These are phyloP conservation scores for Arthrobotrys megalospora DNA, from an alignment of 2,329 filamentous ascomycete species.

Conservation along the genomic window DNA sequence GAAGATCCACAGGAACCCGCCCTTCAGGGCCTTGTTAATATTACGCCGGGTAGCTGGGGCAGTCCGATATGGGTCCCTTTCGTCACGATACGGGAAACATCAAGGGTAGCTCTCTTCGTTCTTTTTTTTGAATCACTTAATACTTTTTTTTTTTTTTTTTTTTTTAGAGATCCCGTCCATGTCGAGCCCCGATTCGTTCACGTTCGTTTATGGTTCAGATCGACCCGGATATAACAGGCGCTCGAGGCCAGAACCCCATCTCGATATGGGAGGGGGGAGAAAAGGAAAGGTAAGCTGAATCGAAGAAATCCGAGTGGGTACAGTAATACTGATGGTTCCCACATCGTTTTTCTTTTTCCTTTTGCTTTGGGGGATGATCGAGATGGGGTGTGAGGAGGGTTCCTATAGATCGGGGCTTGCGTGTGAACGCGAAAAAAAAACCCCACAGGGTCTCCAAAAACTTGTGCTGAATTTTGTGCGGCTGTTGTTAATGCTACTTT, in stretches of 20 bases:
- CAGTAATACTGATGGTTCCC: background rate
- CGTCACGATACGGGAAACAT: conserved; percentile 21
- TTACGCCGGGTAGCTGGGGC: too few species aligned
- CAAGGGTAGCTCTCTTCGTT: background rate
- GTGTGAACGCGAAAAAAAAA: background rate
- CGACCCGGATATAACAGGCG: conserved; percentile 41
- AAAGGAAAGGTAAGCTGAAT: conserved; percentile 35
- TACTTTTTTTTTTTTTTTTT: conserved; percentile 3
- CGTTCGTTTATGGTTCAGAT: conserved; percentile 33
- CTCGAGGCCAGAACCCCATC: conserved; percentile 23
- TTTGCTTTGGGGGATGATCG: conserved; percentile 18
- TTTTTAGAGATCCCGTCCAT: conserved; percentile 32
- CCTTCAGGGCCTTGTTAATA: too few species aligned
- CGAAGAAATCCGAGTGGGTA: conserved; percentile 26
- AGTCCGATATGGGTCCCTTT: background rate
- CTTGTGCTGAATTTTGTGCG: background rate
- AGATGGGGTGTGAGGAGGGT: conserved; percentile 4
- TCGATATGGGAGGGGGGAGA: conserved; percentile 33
- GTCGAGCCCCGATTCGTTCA: conserved; percentile 12
- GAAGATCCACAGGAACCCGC: too few species aligned
- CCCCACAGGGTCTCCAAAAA: background rate
- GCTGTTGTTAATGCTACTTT: background rate
- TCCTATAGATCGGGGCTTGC: conserved; percentile 17
- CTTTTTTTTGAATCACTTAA: conserved; percentile 20
- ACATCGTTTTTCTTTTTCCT: conserved; percentile 5